phyloP scores from a whole-genome alignment of 148 eudicot species.

The Chenopodium suecicum region DNA sequence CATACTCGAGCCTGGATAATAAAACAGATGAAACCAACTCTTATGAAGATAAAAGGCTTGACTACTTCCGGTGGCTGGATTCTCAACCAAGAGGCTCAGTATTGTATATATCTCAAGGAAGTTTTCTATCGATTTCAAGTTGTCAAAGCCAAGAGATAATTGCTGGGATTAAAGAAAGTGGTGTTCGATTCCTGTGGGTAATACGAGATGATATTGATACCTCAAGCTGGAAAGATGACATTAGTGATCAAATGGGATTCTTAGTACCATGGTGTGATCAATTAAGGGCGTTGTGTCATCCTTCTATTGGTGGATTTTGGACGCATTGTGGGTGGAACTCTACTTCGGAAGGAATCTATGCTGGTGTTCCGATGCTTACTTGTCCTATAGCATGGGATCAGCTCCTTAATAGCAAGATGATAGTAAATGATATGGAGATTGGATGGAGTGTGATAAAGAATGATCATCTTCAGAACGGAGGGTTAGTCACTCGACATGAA shows the following conservation, averaged over 20 bases:
- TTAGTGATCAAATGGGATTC: slow-evolving; percentile 19
- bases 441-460: slow-evolving; percentile 36
- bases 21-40: no score
- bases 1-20: slow-evolving; percentile 30
- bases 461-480: slow-evolving; percentile 4
- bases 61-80: slow-evolving; percentile 38
- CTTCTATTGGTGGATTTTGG: slow-evolving; percentile 53
- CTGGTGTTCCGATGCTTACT: slow-evolving; percentile 51
- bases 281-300: slow-evolving; percentile 41
- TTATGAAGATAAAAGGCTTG: no score
- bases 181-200: slow-evolving; percentile 54
- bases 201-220: slow-evolving; percentile 41
- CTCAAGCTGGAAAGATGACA: slow-evolving; percentile 16
- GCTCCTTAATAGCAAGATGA: slow-evolving; percentile 35
- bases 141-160: slow-evolving; percentile 59
- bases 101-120: slow-evolving; percentile 60
- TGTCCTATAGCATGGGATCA: slow-evolving; percentile 53
- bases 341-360: slow-evolving; percentile 40
- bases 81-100: slow-evolving; percentile 45
- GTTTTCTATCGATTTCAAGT: slow-evolving; percentile 52
- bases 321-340: slow-evolving; percentile 71
- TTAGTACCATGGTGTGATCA: slow-evolving; percentile 63
- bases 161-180: slow-evolving; percentile 46
- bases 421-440: slow-evolving; percentile 51
- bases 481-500: slow-evolving; percentile 29